Base-by-base conservation (phyloP, 768 basidiomycete genomes). In the Russula emetica region DNA sequence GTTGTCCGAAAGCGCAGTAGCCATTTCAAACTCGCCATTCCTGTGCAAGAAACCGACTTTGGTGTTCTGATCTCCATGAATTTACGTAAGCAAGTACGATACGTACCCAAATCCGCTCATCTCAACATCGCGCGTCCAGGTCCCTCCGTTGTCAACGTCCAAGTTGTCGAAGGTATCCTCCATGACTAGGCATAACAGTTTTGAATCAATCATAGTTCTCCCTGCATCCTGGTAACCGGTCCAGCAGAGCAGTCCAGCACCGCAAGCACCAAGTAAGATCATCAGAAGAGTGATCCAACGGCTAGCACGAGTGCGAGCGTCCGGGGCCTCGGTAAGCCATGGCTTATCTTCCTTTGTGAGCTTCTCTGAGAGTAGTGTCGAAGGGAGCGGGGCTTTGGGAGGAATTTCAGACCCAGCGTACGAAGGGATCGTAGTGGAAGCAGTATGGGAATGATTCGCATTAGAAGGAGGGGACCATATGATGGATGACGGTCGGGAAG, bases 391-490 rank as follows among this genome's bases (percentile, higher is more conserved):
- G 8, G 63, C 50, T 55, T 63, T 68, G 2, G 45, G 50, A 6
- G 44, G 64, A 20, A 57, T 45, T 51, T 67, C 54, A n/a, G 70
- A 55, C 14, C 65, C 61, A n/a, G 62, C 44, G 36, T 60, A 42
- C 13, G 64, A 57, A 45, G 49, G 55, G 53, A 45, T 58, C 4
- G 62, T 24, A 42, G 40, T 56, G n/a, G 44, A 69, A 64, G 49
- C 69, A 58, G 65, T 70, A 68, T 59, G 65, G 71, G 67, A 65
- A 72, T 69, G 64, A 64, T 32, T 65, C 68, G 69, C 68, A 67
- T 79, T 78, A 0, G 79, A 70, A 1, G 85, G 84, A 10, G 87
- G 86, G 0, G 82, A 77, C 87, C 87, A 88, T 0, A 86, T 78
- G 2, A 86, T 78, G 2, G 81, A 83, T 5, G 80, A 74, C 0